Base-by-base conservation (phyloP, 2,329 filamentous ascomycete genomes). In the Xylaria polymorpha region DNA sequence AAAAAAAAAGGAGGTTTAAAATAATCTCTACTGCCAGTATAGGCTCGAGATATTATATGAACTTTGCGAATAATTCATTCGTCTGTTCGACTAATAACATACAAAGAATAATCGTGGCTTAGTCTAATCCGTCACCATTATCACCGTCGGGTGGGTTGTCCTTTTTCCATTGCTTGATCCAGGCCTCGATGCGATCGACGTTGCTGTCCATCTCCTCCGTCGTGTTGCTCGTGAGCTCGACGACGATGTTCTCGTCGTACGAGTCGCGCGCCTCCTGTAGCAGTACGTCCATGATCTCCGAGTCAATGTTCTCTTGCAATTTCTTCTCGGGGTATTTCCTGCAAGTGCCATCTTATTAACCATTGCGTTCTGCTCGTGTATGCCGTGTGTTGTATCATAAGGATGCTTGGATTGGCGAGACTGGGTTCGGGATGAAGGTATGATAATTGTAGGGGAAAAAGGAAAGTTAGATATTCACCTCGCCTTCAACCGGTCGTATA, bases 231-330 rank as follows among this genome's bases (percentile, higher is more conserved):
- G 85, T 89, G 77, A 99, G 83, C 81, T 97, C 94, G 32, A 98
- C 92, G 44, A 99, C 91, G 74, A 97, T 93, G 78, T 96, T 90
- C 80, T 92, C 89, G 63, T 93, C 92, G 77, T 95, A 99, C 12
- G 92, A 89, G 72, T 97, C 94, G 69, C 90, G 86, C 39, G 96
- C 96, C 83, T 99, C 96, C 74, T 97, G 91, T 22, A 97, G 84
- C 65, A 99, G 83, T 32, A 98, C 93, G 78, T 97, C 92, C 91
- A 99, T 98, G 78, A 99, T 98, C 83, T 99, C 96, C 37, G 93
- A 92, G 80, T 99, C 96, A 69, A 99, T 84, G 78, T 99, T 99
- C 81, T 98, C 96, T 80, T 98, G 93, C 51, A 99, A 84, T 81
- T 99, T 99, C 71, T 87, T 86, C 78, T 96, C 93, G 70, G 88